Conservation (phyloP, 2,329 filamentous ascomycete species). For the Phialophora macrospora region DNA sequence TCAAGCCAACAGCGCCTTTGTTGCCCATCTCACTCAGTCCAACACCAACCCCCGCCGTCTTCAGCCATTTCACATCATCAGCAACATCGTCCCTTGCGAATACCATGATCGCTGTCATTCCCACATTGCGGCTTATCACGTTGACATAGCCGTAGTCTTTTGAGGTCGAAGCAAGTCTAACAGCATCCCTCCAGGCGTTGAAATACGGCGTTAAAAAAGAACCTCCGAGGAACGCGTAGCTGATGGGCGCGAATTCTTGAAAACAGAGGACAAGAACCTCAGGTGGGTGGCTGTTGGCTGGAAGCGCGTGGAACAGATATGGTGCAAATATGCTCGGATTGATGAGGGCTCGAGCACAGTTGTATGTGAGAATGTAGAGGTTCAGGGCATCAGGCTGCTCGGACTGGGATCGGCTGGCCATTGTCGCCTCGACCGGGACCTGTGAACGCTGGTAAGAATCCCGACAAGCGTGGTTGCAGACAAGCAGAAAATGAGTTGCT, state of each 20-base stretch:
- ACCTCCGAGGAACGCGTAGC: conserved; percentile 82
- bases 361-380: conserved; percentile 80
- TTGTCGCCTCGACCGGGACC: neutral
- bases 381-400: conserved; percentile 19
- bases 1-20: conserved; percentile 86
- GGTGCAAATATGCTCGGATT: conserved; percentile 71
- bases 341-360: conserved; percentile 76
- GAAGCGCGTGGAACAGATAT: conserved; percentile 68
- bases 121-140: conserved; percentile 73
- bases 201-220: conserved; percentile 79
- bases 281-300: conserved; percentile 58
- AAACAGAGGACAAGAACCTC: conserved; percentile 71
- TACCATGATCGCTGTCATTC: conserved; percentile 87
- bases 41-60: conserved; percentile 81
- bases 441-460: neutral
- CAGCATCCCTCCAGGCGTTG: conserved; percentile 69
- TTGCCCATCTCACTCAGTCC: conserved; percentile 90
- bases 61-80: conserved; percentile 65
- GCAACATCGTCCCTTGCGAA: conserved; percentile 70
- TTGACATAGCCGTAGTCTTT: conserved; percentile 63
- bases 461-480: neutral
- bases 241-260: conserved; percentile 87
- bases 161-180: conserved; percentile 64
- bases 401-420: conserved; percentile 4
- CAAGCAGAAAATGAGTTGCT: neutral